phyloP scores from a whole-genome alignment of 2,329 filamentous ascomycete genomes.

The Fonsecaea monophora region DNA sequence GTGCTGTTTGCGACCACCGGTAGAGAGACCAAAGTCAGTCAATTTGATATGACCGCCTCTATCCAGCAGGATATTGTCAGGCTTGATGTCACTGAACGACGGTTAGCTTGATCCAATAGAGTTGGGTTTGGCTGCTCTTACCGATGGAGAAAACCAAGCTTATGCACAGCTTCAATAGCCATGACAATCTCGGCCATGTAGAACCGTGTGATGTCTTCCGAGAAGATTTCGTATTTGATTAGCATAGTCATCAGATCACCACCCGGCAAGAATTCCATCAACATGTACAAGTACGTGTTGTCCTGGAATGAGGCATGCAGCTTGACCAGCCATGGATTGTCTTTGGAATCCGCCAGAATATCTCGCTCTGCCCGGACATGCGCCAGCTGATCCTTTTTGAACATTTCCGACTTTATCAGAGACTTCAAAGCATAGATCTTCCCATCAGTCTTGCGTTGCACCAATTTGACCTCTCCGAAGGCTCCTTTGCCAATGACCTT shows the following conservation, averaged over 20 bases:
- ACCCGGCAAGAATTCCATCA: slow-evolving; percentile 98
- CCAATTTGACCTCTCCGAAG: slow-evolving; percentile 96
- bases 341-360: slow-evolving; percentile 91
- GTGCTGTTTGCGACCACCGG: slow-evolving; percentile 96
- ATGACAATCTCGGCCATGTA: slow-evolving; percentile 98
- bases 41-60: slow-evolving; percentile 96
- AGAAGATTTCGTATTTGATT: slow-evolving; percentile 99
- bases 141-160: slow-evolving; percentile 98
- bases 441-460: slow-evolving; percentile 93
- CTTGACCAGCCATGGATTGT: slow-evolving; percentile 99
- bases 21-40: slow-evolving; percentile 96
- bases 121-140: slow-evolving; percentile 56
- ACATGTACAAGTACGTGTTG: slow-evolving; percentile 92
- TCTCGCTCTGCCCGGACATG: slow-evolving; percentile 98
- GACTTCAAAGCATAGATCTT: slow-evolving; percentile 99
- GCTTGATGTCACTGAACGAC: slow-evolving; percentile 85
- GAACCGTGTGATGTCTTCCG: slow-evolving; percentile 96
- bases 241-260: slow-evolving; percentile 99
- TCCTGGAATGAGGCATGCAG: slow-evolving; percentile 98
- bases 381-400: slow-evolving; percentile 97
- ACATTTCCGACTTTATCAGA: slow-evolving; percentile 98
- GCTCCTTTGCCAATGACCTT: slow-evolving; percentile 99
- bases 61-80: slow-evolving; percentile 96
- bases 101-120: slow-evolving; percentile 40
- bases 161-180: slow-evolving; percentile 98